Evolutionary conservation across 2,329 filamentous ascomycete genomes (phyloP).

Genomic region (Didymella segeticola): DNA sequence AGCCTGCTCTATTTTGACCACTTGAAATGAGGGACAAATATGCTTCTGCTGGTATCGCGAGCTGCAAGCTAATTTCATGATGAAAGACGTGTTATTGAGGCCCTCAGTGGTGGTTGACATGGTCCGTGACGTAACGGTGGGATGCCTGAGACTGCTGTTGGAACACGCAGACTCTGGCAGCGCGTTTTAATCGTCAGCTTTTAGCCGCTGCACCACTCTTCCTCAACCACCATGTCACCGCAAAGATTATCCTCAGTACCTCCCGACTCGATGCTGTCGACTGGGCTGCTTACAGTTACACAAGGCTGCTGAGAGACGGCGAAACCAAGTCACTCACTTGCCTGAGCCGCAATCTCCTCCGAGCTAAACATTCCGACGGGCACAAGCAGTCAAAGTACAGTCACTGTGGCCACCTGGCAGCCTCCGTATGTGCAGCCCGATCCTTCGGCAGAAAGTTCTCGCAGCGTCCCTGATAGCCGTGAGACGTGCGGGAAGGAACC

Average conservation of each 20-base stretch:
- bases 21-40: not conserved
- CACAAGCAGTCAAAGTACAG: not conserved
- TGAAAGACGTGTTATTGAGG: not conserved
- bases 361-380: not conserved
- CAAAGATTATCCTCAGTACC: not conserved
- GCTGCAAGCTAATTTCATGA: not conserved
- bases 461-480: not conserved
- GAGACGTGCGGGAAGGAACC: not conserved
- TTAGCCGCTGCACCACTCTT: not conserved
- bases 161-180: not conserved
- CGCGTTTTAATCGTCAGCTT: not conserved
- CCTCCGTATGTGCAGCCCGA: not conserved
- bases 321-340: not conserved
- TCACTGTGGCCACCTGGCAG: not conserved
- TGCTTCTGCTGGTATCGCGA: not conserved
- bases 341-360: not conserved
- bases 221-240: not conserved
- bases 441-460: not conserved
- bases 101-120: not conserved
- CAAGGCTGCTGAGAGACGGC: not conserved
- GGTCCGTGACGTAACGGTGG: not conserved
- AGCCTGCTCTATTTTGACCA: too few species aligned
- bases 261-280: not conserved
- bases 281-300: not conserved
- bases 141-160: not conserved